Percentiles rank a stretch among this genome's conserved stretches.
phyloP scores from a whole-genome alignment of 352 stramenopile species.

The Phytophthora megakarya region DNA sequence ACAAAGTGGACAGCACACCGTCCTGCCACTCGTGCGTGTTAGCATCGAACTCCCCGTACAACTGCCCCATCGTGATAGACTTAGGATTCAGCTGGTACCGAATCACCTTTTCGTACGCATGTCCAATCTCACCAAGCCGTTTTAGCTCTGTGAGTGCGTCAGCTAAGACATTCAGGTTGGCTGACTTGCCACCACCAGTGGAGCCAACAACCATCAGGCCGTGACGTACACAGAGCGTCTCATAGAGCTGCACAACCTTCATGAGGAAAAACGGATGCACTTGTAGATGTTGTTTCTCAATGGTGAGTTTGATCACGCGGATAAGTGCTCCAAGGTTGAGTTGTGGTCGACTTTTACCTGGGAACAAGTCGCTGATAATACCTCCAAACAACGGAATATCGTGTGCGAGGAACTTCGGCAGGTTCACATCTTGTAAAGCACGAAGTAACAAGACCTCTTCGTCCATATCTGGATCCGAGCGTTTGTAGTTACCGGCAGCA shows the following conservation, averaged over 20 bases:
- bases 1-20: constrained; percentile 90
- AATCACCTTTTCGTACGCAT: constrained; percentile 88
- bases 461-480: constrained; percentile 91
- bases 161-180: constrained; percentile 85
- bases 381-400: constrained; percentile 95
- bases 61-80: constrained; percentile 95
- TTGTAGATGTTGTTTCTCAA: constrained; percentile 84
- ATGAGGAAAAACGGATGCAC: constrained; percentile 92
- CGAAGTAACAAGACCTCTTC: constrained; percentile 93
- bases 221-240: constrained; percentile 94
- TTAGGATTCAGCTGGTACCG: constrained; percentile 94
- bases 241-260: constrained; percentile 95
- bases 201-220: constrained; percentile 95
- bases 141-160: constrained; percentile 90
- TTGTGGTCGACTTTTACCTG: constrained; percentile 84
- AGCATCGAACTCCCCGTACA: constrained; percentile 95
- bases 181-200: constrained; percentile 92
- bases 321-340: constrained; percentile 91
- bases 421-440: constrained; percentile 94
- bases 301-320: constrained; percentile 87
- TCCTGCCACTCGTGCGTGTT: constrained; percentile 97
- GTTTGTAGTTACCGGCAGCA: constrained; percentile 94
- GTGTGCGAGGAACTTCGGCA: constrained; percentile 95
- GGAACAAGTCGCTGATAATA: constrained; percentile 95
- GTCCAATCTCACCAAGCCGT: constrained; percentile 67